phyloP scores from a whole-genome alignment of 2,329 filamentous ascomycete species.

The Hypocrella siamensis region DNA sequence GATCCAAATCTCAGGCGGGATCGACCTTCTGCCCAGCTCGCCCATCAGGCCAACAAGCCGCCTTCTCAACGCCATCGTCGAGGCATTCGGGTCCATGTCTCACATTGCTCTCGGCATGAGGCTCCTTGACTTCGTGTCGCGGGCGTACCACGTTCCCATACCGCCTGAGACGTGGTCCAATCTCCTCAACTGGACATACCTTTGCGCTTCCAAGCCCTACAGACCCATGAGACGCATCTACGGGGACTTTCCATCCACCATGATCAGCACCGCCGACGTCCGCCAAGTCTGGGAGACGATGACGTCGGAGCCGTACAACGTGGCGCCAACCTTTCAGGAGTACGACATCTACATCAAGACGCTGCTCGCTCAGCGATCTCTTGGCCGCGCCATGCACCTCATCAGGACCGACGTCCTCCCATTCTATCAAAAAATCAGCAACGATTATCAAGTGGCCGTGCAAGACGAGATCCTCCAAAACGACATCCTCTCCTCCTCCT shows the following conservation, averaged over 20 bases:
- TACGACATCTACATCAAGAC: conserved; percentile 28
- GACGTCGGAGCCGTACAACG: conserved; percentile 38
- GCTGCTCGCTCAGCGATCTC: conserved; percentile 15
- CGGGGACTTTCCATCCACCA: conserved; percentile 11
- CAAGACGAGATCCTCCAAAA: conserved; percentile 17
- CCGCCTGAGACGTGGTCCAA: conserved; percentile 45
- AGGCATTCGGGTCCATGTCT: conserved; percentile 51
- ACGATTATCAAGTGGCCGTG: conserved; percentile 12
- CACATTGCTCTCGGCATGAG: conserved; percentile 42
- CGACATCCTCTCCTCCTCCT: conserved; percentile 6
- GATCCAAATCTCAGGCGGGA: conserved; percentile 16
- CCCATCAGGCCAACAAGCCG: conserved; percentile 40
- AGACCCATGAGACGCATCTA: conserved; percentile 19
- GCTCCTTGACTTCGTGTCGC: conserved; percentile 46
- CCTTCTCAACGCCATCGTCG: conserved; percentile 51
- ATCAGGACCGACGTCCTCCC: conserved; percentile 26
- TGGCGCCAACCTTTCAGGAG: conserved; percentile 41
- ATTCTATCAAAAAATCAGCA: conserved; percentile 13
- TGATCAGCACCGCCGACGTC: conserved; percentile 27
- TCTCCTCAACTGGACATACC: conserved; percentile 51
- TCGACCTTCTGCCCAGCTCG: conserved; percentile 27
- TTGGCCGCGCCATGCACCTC: conserved; percentile 17
- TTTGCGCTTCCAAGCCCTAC: conserved; percentile 28
- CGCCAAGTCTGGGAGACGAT: conserved; percentile 42
- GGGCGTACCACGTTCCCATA: conserved; percentile 41